Base-by-base conservation (phyloP, 177 flowering plant genomes). In the Vitis hybrid region DNA sequence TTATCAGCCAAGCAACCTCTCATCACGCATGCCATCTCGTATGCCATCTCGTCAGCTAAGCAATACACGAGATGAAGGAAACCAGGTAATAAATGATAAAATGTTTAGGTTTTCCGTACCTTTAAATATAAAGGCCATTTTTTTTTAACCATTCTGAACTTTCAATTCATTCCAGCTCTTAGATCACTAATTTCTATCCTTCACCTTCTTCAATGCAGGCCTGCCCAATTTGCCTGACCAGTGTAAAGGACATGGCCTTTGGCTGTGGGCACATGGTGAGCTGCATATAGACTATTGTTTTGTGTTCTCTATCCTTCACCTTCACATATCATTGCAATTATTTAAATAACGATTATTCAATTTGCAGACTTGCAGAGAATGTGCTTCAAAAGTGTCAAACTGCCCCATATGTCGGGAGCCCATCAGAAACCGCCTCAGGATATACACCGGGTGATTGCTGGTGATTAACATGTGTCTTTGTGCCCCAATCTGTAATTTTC, bases 231-330 rank as follows among this genome's bases (percentile, higher is more conserved):
- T 88, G 92, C 77, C 76, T 83, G 64, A 81, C 82, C 11, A 84
- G 77, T 69, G 68, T 57, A 29, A 82, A 78, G 62, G 84, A 88
- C 80, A 26, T 84, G 83, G 92, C 92, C 54, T 88, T 88, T 60
- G 75, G 76, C 59, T 86, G 90, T 63, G 90, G 90, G 9, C 90
- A 88, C 75, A 57, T 73, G 88, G 92, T 88, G 66, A 80, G 82
- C 51, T 62, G 3, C 59, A n/a, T 12, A 10, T 1, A 12, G 9
- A 29, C 14, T 63, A 12, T 22, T 50, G 6, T 20, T 52, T 31
- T 16, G 16, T 51, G 3, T 60, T 34, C 39, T 72, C 50, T 15
- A 3, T 5, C 11, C 12, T 13, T 7, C 22, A 58, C 48, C 9
- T 6, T 10, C 56, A 8, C 31, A 10, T 56, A 2, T 19, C 29